Evolutionary conservation across 2,329 filamentous ascomycete genomes (phyloP).

Genomic region (Aspergillus sp.): DNA sequence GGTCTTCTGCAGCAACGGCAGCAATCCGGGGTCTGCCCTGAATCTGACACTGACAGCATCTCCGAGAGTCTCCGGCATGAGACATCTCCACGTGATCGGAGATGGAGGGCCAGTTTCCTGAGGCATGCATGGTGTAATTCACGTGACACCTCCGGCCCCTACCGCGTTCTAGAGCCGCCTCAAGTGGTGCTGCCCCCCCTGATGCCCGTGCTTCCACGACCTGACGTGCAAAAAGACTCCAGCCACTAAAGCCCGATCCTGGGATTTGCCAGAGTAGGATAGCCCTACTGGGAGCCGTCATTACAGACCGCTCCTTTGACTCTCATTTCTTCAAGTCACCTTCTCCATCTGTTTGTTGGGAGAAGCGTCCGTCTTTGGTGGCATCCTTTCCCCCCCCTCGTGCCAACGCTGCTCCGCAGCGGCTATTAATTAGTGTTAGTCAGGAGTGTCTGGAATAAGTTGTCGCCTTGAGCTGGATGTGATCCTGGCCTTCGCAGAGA

Average conservation of each 20-base stretch:
- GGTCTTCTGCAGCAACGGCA: no score
- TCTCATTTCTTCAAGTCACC: neutral
- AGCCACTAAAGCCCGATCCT: conserved; percentile 10
- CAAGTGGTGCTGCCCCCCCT: conserved; percentile 17
- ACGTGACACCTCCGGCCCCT: conserved; percentile 18
- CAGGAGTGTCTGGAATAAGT: conserved; percentile 22
- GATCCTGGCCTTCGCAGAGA: neutral
- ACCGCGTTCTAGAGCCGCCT: conserved; percentile 28
- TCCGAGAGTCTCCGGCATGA: neutral
- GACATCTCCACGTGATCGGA: conserved; percentile 13
- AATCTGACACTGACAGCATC: no score
- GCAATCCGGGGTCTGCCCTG: neutral
- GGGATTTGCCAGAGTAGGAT: conserved; percentile 5
- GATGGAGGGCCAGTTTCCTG: neutral
- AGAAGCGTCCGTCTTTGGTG: neutral
- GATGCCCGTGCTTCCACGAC: conserved; percentile 22
- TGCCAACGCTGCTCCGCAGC: conserved; percentile 27
- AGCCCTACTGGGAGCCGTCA: conserved; percentile 13
- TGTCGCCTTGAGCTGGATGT: conserved; percentile 2
- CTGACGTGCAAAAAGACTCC: conserved; percentile 16
- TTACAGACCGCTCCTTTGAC: neutral
- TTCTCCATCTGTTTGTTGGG: neutral
- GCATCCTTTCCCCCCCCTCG: conserved; percentile 14
- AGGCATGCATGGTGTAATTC: neutral
- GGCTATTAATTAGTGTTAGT: conserved; percentile 19